Evolutionary conservation across 2,329 filamentous ascomycete genomes (phyloP).

Genomic region (Paracoccidioides lutzii): DNA sequence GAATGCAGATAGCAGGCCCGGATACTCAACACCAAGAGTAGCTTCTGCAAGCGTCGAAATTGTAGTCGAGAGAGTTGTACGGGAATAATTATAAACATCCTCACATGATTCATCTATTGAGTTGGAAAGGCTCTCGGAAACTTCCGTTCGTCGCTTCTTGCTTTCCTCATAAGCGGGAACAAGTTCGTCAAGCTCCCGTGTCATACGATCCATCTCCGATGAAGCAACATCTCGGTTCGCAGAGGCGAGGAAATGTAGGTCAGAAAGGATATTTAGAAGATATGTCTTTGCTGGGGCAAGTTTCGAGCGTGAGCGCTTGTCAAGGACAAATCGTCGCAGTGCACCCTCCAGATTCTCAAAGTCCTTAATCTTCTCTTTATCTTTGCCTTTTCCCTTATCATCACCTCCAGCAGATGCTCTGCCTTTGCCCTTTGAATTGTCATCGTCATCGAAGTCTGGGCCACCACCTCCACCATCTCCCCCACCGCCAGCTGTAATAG

Average conservation of each 20-base stretch:
- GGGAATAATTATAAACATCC: slow-evolving; percentile 73
- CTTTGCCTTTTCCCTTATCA: slow-evolving; percentile 53
- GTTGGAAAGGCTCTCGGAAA: slow-evolving; percentile 67
- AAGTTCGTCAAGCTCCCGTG: slow-evolving; percentile 63
- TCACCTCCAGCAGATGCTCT: slow-evolving; percentile 41
- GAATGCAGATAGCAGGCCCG: slow-evolving; percentile 72
- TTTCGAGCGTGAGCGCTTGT: slow-evolving; percentile 91
- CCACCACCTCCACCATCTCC: slow-evolving; percentile 45
- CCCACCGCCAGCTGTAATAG: slow-evolving; percentile 39
- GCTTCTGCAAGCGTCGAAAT: slow-evolving; percentile 65
- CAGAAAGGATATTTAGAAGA: slow-evolving; percentile 80
- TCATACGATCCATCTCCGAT: slow-evolving; percentile 71
- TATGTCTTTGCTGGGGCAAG: slow-evolving; percentile 92
- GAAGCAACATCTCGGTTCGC: slow-evolving; percentile 83
- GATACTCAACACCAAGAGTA: slow-evolving; percentile 73
- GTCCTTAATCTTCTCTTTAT: slow-evolving; percentile 76
- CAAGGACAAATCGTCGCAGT: slow-evolving; percentile 79
- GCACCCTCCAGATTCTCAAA: slow-evolving; percentile 85
- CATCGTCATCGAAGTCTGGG: slow-evolving; percentile 34
- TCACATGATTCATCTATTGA: slow-evolving; percentile 76
- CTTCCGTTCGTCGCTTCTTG: slow-evolving; percentile 63
- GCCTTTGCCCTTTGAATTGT: slow-evolving; percentile 20
- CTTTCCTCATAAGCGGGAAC: slow-evolving; percentile 77
- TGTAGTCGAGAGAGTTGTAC: slow-evolving; percentile 58
- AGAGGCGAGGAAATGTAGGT: slow-evolving; percentile 66